Percentiles rank a stretch among this genome's conserved stretches.
These are phyloP conservation scores for Striga asiatica DNA, from an alignment of 257 asterid genomes.

Conservation along the genomic window DNA sequence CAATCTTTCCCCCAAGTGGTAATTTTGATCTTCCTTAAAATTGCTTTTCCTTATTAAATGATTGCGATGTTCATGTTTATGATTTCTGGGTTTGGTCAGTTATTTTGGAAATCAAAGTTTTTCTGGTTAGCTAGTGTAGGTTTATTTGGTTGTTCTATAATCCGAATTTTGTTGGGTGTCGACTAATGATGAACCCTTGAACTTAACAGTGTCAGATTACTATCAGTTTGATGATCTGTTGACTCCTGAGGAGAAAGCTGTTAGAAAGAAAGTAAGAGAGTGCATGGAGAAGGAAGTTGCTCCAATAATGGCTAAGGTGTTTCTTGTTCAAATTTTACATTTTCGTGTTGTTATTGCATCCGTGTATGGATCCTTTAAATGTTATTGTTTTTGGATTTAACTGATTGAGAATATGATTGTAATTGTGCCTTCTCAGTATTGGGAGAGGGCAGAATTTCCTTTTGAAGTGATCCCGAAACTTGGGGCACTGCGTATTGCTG, in stretches of 20 bases:
- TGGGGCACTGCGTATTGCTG: slow-evolving; percentile 61
- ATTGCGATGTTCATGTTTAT: background rate
- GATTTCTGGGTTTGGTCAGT: background rate
- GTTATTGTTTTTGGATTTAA: background rate
- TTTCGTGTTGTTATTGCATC: background rate
- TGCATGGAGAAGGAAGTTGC: slow-evolving; percentile 96
- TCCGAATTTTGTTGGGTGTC: no score
- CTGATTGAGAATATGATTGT: background rate
- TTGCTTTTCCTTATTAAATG: background rate
- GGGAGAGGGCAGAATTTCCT: slow-evolving; percentile 99
- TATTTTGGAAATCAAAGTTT: background rate
- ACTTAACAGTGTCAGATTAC: slow-evolving; percentile 76
- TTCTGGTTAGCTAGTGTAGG: background rate
- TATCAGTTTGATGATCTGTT: slow-evolving; percentile 81
- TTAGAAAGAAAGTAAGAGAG: slow-evolving; percentile 55
- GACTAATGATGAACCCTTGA: slow-evolving; percentile 10
- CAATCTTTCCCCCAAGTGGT: slow-evolving; percentile 76
- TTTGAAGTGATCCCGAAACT: slow-evolving; percentile 87
- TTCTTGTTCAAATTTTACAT: no score
- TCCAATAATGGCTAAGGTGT: slow-evolving; percentile 85
- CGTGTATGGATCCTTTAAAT: background rate
- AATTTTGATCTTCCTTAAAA: slow-evolving; percentile 22
- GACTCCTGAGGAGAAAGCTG: slow-evolving; percentile 57
- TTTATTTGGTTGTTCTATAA: background rate
- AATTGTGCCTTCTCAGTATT: slow-evolving; percentile 43